phyloP scores from a whole-genome alignment of 78 protist genomes.

The Dictyostelium firmibasis region DNA sequence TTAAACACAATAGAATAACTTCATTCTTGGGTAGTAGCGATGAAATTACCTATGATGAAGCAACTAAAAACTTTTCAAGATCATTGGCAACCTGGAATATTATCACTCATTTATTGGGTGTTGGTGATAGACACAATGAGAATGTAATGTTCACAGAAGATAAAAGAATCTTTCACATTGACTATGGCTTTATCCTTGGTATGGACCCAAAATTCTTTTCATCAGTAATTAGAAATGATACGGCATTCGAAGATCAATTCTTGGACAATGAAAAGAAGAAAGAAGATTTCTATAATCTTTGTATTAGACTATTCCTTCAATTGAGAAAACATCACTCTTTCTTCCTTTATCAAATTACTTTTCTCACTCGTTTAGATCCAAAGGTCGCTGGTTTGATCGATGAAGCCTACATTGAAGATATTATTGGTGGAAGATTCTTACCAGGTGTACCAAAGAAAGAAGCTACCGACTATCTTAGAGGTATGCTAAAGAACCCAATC shows the following conservation, averaged over 20 bases:
- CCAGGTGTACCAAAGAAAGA: constrained; percentile 39
- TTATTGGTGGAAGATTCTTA: constrained; percentile 25
- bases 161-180: constrained; percentile 95
- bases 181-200: constrained; percentile 97
- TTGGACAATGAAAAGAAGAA: neutral
- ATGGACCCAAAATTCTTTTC: constrained; percentile 72
- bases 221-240: constrained; percentile 2
- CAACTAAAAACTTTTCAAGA: neutral
- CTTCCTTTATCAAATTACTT: constrained; percentile 47
- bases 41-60: neutral
- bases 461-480: neutral
- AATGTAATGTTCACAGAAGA: constrained; percentile 89
- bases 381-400: neutral
- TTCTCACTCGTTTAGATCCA: constrained; percentile 47
- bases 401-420: constrained; percentile 22
- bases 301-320: neutral
- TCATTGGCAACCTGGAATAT: constrained; percentile 95
- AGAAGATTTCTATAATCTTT: neutral
- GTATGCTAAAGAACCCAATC: neutral
- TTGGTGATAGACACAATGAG: constrained; percentile 97
- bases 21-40: neutral
- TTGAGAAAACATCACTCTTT: constrained; percentile 29
- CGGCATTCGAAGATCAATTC: neutral
- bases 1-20: neutral
- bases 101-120: constrained; percentile 95